Evolutionary conservation across 768 basidiomycete species (phyloP), one percentile per base, ranked within the genome.

Genomic region (Daedaleopsis nitida): DNA sequence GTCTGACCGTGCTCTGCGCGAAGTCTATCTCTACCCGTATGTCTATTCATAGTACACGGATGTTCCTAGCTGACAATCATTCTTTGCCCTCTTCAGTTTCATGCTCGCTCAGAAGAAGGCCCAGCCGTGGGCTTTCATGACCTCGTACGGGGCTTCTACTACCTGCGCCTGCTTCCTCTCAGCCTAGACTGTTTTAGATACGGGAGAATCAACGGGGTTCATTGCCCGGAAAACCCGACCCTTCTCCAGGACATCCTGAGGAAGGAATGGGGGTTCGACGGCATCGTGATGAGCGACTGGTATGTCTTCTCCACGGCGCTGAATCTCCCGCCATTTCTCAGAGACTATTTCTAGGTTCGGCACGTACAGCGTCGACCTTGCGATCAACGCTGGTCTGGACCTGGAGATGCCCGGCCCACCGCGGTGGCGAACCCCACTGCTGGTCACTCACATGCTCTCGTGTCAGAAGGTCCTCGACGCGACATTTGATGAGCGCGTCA

Each of bases 11-110:
- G 86, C 89, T 19, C 73, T 91, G 47, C 78, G 88, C 48, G 89
- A 91, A 69, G 77, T 91, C 54, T 91, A 91, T 71, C 77, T 91
- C 6, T 85, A 86, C 68, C 88, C 87, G 80, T 87, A 73, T 66
- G 82, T 72, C 55, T 50, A 23, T 52, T 44, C 34, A 60, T 49
- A 53, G 17, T 13, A 42, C n/a, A 32, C 3, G 11, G 1, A 39
- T 19, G 23, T 45, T 32, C n/a, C 50, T 37, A n/a, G 35, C 38
- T 32, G 34, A 38, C 14, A 39, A n/a, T 23, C 23, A 45, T 63
- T 27, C 21, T 19, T 35, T 59, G 24, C 34, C 50, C 57, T 27
- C 10, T n/a, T n/a, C 55, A 85, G 84, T 10, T 87, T 87, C 71
- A 86, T 88, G 85, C 74, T 89, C 45, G 87, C 88, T 5, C 87